These are phyloP conservation scores for Solanum hybrid DNA, from an alignment of 305 asterid species.

Conservation along the genomic window DNA sequence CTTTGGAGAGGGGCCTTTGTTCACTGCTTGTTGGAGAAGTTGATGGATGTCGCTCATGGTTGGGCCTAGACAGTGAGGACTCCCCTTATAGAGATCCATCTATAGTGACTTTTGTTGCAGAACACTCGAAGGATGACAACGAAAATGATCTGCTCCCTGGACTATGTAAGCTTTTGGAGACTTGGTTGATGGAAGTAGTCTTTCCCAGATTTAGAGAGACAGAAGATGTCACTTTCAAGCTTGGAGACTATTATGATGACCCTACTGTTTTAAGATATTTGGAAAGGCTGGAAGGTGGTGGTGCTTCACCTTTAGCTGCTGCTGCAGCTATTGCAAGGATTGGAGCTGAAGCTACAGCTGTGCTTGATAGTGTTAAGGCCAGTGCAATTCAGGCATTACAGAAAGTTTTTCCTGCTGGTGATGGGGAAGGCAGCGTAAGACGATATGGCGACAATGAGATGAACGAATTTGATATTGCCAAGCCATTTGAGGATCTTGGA, in stretches of 20 bases:
- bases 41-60: slow-evolving; percentile 82
- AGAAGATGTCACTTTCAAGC: slow-evolving; percentile 53
- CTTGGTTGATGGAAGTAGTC: slow-evolving; percentile 96
- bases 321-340: slow-evolving; percentile 94
- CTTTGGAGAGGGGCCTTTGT: slow-evolving; percentile 96
- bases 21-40: slow-evolving; percentile 92
- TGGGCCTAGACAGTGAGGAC: slow-evolving; percentile 69
- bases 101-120: slow-evolving; percentile 60
- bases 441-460: slow-evolving; percentile 29
- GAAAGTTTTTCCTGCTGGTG: slow-evolving; percentile 71
- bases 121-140: slow-evolving; percentile 64
- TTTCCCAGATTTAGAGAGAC: slow-evolving; percentile 95
- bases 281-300: slow-evolving; percentile 79
- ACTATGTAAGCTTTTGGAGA: slow-evolving; percentile 81
- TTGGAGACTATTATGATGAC: slow-evolving; percentile 94
- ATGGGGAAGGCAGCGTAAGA: slow-evolving; percentile 35
- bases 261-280: slow-evolving; percentile 87
- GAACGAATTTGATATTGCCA: slow-evolving; percentile 21
- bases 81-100: slow-evolving; percentile 87
- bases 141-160: slow-evolving; percentile 91
- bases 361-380: slow-evolving; percentile 73
- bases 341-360: slow-evolving; percentile 96
- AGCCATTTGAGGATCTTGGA: slow-evolving; percentile 26
- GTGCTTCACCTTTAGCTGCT: slow-evolving; percentile 90
- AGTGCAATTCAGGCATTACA: slow-evolving; percentile 79